Base-by-base conservation (phyloP, 2,329 filamentous ascomycete species). In the Paecilomyces niveus region DNA sequence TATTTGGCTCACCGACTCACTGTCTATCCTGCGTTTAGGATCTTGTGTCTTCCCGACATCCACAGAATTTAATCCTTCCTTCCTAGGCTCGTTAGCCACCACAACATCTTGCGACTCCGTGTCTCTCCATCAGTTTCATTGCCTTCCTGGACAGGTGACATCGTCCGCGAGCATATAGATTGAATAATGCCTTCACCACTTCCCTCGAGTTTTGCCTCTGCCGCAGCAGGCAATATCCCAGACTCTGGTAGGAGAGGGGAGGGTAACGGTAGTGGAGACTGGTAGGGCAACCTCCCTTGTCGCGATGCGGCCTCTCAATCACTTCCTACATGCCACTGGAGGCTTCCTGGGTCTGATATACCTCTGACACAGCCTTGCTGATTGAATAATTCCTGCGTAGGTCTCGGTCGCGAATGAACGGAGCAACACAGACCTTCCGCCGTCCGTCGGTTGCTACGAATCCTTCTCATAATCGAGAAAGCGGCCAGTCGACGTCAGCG, bases 201-300 rank as follows among this genome's bases (percentile, higher is more conserved):
- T 75, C 86, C 88, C 69, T 90, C 89, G 68, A 92, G 88, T 81
- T 92, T 92, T 78, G 89, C 89, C 73, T 91, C 89, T 72, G 89
- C 89, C 69, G 89, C 89, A 67, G 89, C 89, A 73, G 89, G 89
- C 75, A 88, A 90, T 75, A 86, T 82, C 68, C 78, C 75, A 80
- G 72, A 85, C 73, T 76, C 84, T 81, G 74, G 82, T 81, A 78
- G 77, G 75, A 77, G 84, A 81, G 72, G 77, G 74, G 74, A 85
- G 82, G 77, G 79, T 73, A 68, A 84, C 73, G 78, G 78, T 64
- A 83, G 83, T 74, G 86, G 85, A 78, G 89, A 91, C 76, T 91
- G 88, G 89, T 91, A 82, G 76, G 87, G 82, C 53, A 32, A 56
- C 62, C 45, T 58, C 57, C 56, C 55, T 64, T 3, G 15, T 45